phyloP scores from a whole-genome alignment of 805 yeast genomes.

The Candida yuanshanica region DNA sequence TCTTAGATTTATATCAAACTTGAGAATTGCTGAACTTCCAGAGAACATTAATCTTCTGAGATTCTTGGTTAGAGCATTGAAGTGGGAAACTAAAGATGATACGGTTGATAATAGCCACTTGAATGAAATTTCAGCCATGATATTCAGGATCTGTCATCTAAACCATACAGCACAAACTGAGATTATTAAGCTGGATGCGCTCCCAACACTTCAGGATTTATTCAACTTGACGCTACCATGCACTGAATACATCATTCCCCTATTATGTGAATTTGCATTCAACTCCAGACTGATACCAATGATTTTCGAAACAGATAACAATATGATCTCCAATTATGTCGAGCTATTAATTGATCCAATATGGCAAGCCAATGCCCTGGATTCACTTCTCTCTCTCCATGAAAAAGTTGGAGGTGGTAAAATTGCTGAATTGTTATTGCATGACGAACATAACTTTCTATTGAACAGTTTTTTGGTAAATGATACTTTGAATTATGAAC shows the following conservation, averaged over 20 bases:
- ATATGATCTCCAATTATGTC: slow-evolving; percentile 28
- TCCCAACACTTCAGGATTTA: slow-evolving; percentile 33
- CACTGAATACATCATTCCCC: slow-evolving; percentile 41
- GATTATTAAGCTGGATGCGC: slow-evolving; percentile 34
- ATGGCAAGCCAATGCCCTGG: slow-evolving; percentile 49
- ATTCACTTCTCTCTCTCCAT: slow-evolving; percentile 40
- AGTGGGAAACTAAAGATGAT: slow-evolving; percentile 1
- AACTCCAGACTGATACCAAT: slow-evolving; percentile 27
- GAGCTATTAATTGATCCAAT: slow-evolving; percentile 39
- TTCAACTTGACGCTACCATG: slow-evolving; percentile 36
- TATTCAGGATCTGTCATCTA: slow-evolving; percentile 42
- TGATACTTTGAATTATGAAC: slow-evolving; percentile 37
- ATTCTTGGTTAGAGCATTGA: slow-evolving; percentile 29
- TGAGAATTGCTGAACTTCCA: slow-evolving; percentile 10
- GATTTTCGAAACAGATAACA: slow-evolving; percentile 14
- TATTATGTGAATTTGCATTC: slow-evolving; percentile 41
- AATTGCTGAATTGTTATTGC: slow-evolving; percentile 21
- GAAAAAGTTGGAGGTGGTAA: slow-evolving; percentile 30
- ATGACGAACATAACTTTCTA: slow-evolving; percentile 29
- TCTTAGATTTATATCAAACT: slow-evolving; percentile 30
- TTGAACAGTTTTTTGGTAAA: slow-evolving; percentile 35
- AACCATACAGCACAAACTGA: slow-evolving; percentile 36
- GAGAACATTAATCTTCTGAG: slow-evolving; percentile 30
- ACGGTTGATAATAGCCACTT: slow-evolving; percentile 28
- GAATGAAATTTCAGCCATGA: slow-evolving; percentile 36